Evolutionary conservation across 257 asterid genomes (phyloP).

Genomic region (Datura wrightii): DNA sequence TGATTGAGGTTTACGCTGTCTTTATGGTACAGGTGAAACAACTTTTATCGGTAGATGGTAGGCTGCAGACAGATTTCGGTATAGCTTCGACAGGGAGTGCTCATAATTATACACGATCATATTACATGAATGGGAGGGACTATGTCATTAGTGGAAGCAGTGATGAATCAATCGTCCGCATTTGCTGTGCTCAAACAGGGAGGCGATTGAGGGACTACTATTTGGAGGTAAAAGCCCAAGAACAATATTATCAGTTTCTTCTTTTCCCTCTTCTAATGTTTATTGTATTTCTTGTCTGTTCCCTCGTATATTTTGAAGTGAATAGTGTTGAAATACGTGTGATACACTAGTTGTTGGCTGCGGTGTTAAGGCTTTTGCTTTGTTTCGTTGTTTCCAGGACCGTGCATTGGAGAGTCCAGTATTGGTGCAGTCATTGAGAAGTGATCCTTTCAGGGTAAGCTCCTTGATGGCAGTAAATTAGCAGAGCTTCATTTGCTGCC

Average conservation of each 20-base stretch:
- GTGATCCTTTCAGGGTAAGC: constrained; percentile 86
- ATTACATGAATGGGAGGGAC: constrained; percentile 87
- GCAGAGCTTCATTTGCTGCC: not conserved
- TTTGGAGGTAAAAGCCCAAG: constrained; percentile 56
- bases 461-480: not conserved
- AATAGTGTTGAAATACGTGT: not conserved
- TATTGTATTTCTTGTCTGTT: not conserved
- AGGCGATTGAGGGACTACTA: constrained; percentile 65
- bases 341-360: constrained; percentile 15
- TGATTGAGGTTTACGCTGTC: not conserved
- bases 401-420: constrained; percentile 49
- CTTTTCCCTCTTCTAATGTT: not conserved
- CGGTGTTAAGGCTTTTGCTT: constrained; percentile 8
- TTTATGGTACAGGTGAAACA: constrained; percentile 65
- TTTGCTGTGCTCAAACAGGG: constrained; percentile 83
- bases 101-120: constrained; percentile 81
- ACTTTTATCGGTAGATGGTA: constrained; percentile 75
- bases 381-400: constrained; percentile 46
- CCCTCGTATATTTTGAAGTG: not conserved
- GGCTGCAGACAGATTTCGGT: constrained; percentile 68
- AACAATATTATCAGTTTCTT: not conserved
- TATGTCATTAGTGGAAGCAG: constrained; percentile 80
- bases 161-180: constrained; percentile 65
- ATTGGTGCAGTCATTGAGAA: constrained; percentile 76
- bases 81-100: constrained; percentile 69